Evolutionary conservation across 2,329 filamentous ascomycete genomes (phyloP).

Genomic region (Botrytis elliptica): DNA sequence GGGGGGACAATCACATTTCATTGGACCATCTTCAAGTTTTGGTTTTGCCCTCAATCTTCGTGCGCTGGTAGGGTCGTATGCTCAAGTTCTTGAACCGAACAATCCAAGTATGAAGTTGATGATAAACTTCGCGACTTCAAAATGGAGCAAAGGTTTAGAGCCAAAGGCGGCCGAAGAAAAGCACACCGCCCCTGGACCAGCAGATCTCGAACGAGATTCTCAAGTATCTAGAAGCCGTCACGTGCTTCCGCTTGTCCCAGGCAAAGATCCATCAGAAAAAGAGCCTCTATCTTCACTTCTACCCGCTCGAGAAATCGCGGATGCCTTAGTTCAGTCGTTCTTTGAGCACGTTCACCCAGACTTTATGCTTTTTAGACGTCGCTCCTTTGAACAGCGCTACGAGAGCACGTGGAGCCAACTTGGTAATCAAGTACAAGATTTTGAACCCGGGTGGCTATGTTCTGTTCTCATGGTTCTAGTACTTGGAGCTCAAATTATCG

Average conservation of each 20-base stretch:
- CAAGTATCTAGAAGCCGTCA: neutral
- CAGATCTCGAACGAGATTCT: slow-evolving; percentile 17
- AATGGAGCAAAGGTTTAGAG: slow-evolving; percentile 37
- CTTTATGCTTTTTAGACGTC: slow-evolving; percentile 44
- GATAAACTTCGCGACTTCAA: slow-evolving; percentile 35
- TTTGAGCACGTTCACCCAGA: slow-evolving; percentile 44
- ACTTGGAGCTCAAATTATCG: slow-evolving; percentile 43
- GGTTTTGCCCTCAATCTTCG: slow-evolving; percentile 36
- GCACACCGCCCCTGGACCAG: slow-evolving; percentile 10
- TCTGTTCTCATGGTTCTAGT: slow-evolving; percentile 40
- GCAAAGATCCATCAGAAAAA: slow-evolving; percentile 25
- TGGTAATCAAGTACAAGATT: slow-evolving; percentile 35
- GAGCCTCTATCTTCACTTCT: slow-evolving; percentile 34
- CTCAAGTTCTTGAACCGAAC: slow-evolving; percentile 29
- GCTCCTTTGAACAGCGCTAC: slow-evolving; percentile 43
- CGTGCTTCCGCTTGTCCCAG: neutral
- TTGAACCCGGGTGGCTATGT: slow-evolving; percentile 45
- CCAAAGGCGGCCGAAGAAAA: slow-evolving; percentile 34
- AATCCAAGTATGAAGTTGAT: slow-evolving; percentile 33
- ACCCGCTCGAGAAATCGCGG: slow-evolving; percentile 41
- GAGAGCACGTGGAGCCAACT: slow-evolving; percentile 41
- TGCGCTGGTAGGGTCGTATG: slow-evolving; percentile 37
- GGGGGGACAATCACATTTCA: slow-evolving; percentile 35
- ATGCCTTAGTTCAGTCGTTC: slow-evolving; percentile 43
- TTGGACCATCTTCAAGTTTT: slow-evolving; percentile 38